These are phyloP conservation scores for Aureobasidium sp. DNA, from an alignment of 2,329 filamentous ascomycete genomes.

Conservation along the genomic window DNA sequence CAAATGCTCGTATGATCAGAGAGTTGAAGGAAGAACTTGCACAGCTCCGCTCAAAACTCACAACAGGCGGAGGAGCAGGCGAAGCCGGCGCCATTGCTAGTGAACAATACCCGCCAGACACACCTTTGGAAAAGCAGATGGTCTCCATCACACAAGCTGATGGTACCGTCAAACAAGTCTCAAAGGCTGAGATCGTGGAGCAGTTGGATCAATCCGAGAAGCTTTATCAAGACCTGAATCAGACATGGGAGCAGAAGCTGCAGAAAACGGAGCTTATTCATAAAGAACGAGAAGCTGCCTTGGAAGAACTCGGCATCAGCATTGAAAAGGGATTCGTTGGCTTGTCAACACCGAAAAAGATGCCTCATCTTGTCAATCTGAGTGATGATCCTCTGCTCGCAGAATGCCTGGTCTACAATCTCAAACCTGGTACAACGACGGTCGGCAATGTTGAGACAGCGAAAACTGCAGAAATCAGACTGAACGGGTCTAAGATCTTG, in stretches of 20 bases:
- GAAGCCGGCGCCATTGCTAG: conserved; percentile 52
- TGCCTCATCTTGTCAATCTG: conserved; percentile 96
- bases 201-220: conserved; percentile 96
- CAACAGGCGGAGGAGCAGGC: conserved; percentile 37
- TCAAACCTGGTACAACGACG: conserved; percentile 89
- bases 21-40: conserved; percentile 93
- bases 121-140: conserved; percentile 89
- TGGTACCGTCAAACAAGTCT: conserved; percentile 86
- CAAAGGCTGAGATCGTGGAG: conserved; percentile 95
- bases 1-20: conserved; percentile 96
- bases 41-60: conserved; percentile 76
- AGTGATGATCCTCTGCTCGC: conserved; percentile 76
- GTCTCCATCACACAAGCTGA: conserved; percentile 86
- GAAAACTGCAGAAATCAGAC: conserved; percentile 75
- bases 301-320: conserved; percentile 96
- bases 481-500: conserved; percentile 90
- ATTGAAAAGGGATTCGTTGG: conserved; percentile 98
- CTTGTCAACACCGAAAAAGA: conserved; percentile 93
- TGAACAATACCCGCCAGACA: conserved; percentile 85
- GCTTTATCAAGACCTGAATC: conserved; percentile 88
- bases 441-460: conserved; percentile 91
- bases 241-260: conserved; percentile 97
- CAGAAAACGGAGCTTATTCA: conserved; percentile 94
- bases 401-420: conserved; percentile 94
- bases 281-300: conserved; percentile 87